These are phyloP conservation scores for Canavalia gladiata DNA, from an alignment of 306 rosid genomes.

Conservation along the genomic window DNA sequence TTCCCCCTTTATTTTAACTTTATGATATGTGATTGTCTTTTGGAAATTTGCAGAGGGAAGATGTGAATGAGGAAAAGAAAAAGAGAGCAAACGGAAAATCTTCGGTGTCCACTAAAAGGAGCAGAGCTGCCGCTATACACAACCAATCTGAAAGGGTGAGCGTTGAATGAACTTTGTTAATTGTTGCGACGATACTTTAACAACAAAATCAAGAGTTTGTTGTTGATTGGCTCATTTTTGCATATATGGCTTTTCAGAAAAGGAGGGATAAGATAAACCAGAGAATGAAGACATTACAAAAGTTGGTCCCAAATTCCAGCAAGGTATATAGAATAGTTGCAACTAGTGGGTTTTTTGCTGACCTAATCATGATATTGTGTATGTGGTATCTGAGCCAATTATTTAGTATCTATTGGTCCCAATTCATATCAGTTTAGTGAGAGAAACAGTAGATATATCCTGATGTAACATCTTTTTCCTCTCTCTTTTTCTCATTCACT, in stretches of 20 bases:
- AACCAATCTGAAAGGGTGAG: constrained; percentile 96
- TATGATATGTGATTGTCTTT: background rate
- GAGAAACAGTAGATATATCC: constrained; percentile 21
- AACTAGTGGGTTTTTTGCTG: constrained; percentile 43
- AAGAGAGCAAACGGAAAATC: constrained; percentile 65
- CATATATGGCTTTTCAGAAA: constrained; percentile 63
- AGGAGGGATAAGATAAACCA: constrained; percentile 98
- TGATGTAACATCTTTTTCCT: constrained; percentile 19
- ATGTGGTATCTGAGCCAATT: constrained; percentile 25
- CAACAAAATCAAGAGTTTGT: constrained; percentile 31
- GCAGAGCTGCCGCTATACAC: constrained; percentile 90
- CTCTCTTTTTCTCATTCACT: constrained; percentile 19
- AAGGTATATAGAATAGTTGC: constrained; percentile 71
- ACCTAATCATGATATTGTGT: constrained; percentile 10
- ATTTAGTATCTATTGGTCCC: constrained; percentile 54
- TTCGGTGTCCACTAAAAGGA: constrained; percentile 71
- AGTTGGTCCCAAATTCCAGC: constrained; percentile 98
- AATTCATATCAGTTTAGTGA: constrained; percentile 1
- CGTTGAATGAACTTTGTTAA: constrained; percentile 10
- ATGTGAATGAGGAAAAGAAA: constrained; percentile 55
- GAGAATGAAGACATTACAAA: constrained; percentile 94
- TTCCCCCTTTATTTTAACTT: background rate
- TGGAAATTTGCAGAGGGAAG: constrained; percentile 53
- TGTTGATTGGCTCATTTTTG: constrained; percentile 28
- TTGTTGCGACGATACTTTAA: constrained; percentile 7